A percentile compares a stretch with the other conserved stretches of the same genome.
phyloP scores from a whole-genome alignment of 2,329 filamentous ascomycete species.

The Pyrenophora graminea region DNA sequence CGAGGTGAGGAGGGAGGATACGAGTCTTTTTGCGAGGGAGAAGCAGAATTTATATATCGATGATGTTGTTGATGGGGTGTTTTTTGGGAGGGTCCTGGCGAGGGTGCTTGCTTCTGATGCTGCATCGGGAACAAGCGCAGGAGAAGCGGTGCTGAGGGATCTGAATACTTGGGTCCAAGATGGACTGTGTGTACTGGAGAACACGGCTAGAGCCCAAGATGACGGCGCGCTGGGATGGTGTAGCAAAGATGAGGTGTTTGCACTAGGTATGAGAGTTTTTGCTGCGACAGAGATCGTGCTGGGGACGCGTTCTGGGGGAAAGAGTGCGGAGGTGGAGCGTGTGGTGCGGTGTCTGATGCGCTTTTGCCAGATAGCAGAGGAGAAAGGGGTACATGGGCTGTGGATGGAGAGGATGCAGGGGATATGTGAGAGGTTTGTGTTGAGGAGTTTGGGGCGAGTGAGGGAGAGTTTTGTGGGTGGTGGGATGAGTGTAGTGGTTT shows the following conservation, averaged over 20 bases:
- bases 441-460: slow-evolving; percentile 13
- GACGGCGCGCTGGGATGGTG: slow-evolving; percentile 76
- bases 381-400: slow-evolving; percentile 40
- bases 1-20: slow-evolving; percentile 54
- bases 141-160: slow-evolving; percentile 12
- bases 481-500: background rate
- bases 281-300: slow-evolving; percentile 49
- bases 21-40: slow-evolving; percentile 80
- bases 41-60: slow-evolving; percentile 95
- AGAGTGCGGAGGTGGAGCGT: slow-evolving; percentile 23
- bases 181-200: slow-evolving; percentile 54
- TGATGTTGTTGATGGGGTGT: slow-evolving; percentile 70
- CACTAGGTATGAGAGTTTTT: slow-evolving; percentile 56
- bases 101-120: too few species aligned
- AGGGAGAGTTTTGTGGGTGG: slow-evolving; percentile 5
- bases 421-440: slow-evolving; percentile 32
- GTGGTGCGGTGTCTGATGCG: slow-evolving; percentile 28
- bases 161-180: slow-evolving; percentile 54
- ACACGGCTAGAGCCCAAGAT: slow-evolving; percentile 39
- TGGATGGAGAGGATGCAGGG: slow-evolving; percentile 45
- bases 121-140: too few species aligned
- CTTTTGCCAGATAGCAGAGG: slow-evolving; percentile 27
- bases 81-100: slow-evolving; percentile 25
- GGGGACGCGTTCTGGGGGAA: slow-evolving; percentile 22
- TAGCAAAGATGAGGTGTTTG: slow-evolving; percentile 69